phyloP scores from a whole-genome alignment of 257 asterid genomes.

The Oldenlandia corymbosa region DNA sequence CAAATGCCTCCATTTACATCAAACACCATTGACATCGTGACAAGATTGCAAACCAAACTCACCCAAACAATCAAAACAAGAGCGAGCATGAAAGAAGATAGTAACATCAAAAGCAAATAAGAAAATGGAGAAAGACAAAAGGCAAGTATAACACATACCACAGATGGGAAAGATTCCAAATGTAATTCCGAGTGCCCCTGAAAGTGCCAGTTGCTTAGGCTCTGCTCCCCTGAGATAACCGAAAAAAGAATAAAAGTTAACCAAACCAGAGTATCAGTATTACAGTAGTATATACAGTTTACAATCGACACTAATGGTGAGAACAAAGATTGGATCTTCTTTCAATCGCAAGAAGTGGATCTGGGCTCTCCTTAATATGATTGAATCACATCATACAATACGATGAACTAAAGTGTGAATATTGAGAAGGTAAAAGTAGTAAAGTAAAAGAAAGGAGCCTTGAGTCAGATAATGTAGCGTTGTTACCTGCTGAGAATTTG shows the following conservation, averaged over 20 bases:
- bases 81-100: neutral
- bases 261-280: neutral
- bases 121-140: neutral
- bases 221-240: slow-evolving; percentile 74
- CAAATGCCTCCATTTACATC: neutral
- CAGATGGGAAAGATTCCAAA: slow-evolving; percentile 83
- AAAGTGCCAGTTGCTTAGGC: slow-evolving; percentile 86
- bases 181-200: slow-evolving; percentile 79
- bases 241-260: neutral
- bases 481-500: slow-evolving; percentile 76
- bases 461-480: neutral
- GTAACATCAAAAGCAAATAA: neutral
- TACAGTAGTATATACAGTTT: neutral
- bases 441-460: neutral
- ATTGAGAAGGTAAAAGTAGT: neutral
- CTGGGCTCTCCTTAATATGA: neutral
- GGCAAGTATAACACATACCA: slow-evolving; percentile 35
- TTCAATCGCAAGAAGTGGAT: too few relatives aligned
- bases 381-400: too few relatives aligned
- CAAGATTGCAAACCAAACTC: neutral
- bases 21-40: neutral
- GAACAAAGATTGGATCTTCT: neutral
- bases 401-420: too few relatives aligned
- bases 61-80: neutral
- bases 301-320: neutral